Base-by-base conservation (phyloP, 495 filamentous ascomycete species). In the Tuber indicum region DNA sequence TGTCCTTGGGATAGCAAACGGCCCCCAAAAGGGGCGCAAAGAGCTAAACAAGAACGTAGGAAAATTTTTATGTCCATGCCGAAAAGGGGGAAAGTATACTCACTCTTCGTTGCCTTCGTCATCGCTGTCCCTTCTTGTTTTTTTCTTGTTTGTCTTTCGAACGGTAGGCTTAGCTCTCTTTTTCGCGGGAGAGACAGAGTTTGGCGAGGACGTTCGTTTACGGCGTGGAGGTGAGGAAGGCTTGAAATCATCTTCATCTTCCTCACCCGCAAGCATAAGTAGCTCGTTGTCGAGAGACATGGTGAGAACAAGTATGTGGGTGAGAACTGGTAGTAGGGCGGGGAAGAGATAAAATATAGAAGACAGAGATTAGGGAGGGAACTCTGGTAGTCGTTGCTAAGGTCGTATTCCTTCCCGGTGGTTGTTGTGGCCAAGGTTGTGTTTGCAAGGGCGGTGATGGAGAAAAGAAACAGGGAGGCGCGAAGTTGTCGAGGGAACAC, bases 241-340 rank as follows among this genome's bases (percentile, higher is more conserved):
- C 72, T 86, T 84, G 71, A 87, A 86, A 44, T 85, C 81, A 75
- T 89, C 88, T 76, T 90, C 89, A 77, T 90, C 89, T 74, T 86
- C 86, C 81, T 84, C 90, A 78, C 93, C 94, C 26, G 94, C 94
- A 74, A 97, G 89, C 77, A 92, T 93, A 74, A 97, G 91, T 80
- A 97, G 88, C 85, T 97, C 93, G 74, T 93, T 92, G 82, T 97
- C 94, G 77, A 97, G 92, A 75, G 92, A 90, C 87, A 91, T 91
- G 74, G 14, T 84, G 75, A 75, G 71, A 58, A n/a, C 49, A 58
- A 58, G 49, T 6, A 32, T 32, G 49, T 26, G 58, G 32, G 49
- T 26, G 58, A 66, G 58, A 32, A 32, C 26, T 17, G 26, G 58
- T 32, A 10, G 58, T 32, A 26, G 26, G 17, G 10, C 58, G 17